Base-by-base conservation (phyloP, 2,329 filamentous ascomycete species). In the Ophiostoma perfectum region DNA sequence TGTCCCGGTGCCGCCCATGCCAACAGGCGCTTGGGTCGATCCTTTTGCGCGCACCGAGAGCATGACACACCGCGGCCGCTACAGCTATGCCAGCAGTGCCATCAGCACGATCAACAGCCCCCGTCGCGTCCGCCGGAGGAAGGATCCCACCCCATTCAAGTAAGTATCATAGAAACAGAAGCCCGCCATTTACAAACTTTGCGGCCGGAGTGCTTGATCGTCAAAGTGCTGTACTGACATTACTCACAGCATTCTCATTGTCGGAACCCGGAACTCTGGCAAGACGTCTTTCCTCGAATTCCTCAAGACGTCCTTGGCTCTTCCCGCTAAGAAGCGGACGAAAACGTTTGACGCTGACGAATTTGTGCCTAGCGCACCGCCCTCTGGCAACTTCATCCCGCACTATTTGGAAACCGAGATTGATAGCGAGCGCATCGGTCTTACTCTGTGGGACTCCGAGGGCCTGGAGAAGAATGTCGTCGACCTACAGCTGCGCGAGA, bases 91-190 rank as follows among this genome's bases (percentile, higher is more conserved):
- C 69, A 96, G 91, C 81, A 96, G 91, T 79, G 90, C 91, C 67
- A 86, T 94, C 73, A 97, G 92, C 82, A 90, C 92, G 70, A 88
- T 97, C 81, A 97, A 97, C 81, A 97, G 90, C 78, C 94, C 95
- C 72, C 88, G 95, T 73, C 88, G 93, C 76, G 89, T 98, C 73
- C 89, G 95, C 74, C 90, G 94, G 82, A 89, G 95, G 81, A 98
- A 97, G 83, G 95, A 99, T 76, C 95, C 95, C 8, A 97, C 94
- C 11, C 93, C 95, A 0, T 97, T 98, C 86, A 99, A 99, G 94
- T 98, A 83, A 86, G 93, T 86, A 27, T 27, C 27, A 27, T 27
- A 27, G 27, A 27, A 27, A 27, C 27, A 27, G 27, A 27, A 27
- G 27, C 27, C 27, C 27, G 27, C 27, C 27, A 27, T 27, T 27